These are phyloP conservation scores for Lenwebbia sp. DNA, from an alignment of 345 rosid genomes.

Conservation along the genomic window DNA sequence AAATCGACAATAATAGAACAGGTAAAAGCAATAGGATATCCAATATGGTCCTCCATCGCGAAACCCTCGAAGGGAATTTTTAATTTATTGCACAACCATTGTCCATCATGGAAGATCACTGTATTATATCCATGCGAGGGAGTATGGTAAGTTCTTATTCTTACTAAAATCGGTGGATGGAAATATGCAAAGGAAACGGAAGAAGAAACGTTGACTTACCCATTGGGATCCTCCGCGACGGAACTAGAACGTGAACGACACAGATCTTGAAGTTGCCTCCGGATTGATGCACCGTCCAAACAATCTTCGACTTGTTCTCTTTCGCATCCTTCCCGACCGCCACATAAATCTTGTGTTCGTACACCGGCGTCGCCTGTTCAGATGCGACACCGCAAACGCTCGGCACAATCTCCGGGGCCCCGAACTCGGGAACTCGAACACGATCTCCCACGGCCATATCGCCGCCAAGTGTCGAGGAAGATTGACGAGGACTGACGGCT, in stretches of 20 bases:
- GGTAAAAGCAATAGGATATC: background rate
- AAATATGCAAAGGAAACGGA: background rate
- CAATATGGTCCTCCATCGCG: background rate
- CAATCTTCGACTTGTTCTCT: conserved; percentile 32
- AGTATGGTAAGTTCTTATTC: background rate
- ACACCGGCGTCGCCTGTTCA: conserved; percentile 23
- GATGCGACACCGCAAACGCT: conserved; percentile 18
- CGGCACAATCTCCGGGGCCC: conserved; percentile 12
- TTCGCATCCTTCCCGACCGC: conserved; percentile 55
- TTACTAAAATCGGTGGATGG: background rate
- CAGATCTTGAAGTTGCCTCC: conserved; percentile 33
- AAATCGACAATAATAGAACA: background rate
- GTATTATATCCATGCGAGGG: background rate
- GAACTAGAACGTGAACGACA: background rate
- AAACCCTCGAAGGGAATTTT: background rate
- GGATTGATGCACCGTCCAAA: conserved; percentile 64
- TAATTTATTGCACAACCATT: background rate
- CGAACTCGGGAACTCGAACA: too few relatives aligned
- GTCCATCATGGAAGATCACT: background rate
- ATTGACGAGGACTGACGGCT: too few relatives aligned
- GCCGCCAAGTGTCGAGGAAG: background rate
- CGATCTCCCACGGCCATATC: background rate
- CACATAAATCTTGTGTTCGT: conserved; percentile 58
- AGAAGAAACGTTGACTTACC: background rate
- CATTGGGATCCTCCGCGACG: background rate